These are phyloP conservation scores for Pleurotus cornucopiae DNA, from an alignment of 768 basidiomycete genomes.

Conservation along the genomic window DNA sequence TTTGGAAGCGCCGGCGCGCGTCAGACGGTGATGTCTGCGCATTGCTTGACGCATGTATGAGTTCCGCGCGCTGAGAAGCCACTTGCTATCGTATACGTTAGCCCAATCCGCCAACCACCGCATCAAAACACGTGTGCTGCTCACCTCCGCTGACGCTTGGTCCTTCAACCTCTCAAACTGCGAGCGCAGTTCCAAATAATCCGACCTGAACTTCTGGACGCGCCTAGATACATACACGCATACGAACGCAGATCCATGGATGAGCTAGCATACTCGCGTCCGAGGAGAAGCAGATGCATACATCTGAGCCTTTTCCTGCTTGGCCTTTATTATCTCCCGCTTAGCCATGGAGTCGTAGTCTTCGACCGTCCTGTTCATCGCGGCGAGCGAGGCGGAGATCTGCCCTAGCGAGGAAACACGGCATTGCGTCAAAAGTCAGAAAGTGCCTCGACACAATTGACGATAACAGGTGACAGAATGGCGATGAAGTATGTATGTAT, in stretches of 20 bases:
- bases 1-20: constrained; percentile 64
- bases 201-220: constrained; percentile 85
- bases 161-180: constrained; percentile 80
- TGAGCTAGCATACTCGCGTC: background rate
- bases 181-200: constrained; percentile 76
- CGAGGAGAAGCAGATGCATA: constrained; percentile 21
- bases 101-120: too few species aligned
- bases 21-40: constrained; percentile 40
- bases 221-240: constrained; percentile 48
- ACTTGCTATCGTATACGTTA: constrained; percentile 39
- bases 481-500: too few species aligned
- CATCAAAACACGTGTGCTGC: constrained; percentile 11
- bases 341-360: constrained; percentile 97
- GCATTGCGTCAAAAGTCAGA: constrained; percentile 4
- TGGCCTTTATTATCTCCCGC: constrained; percentile 93
- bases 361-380: constrained; percentile 90
- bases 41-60: constrained; percentile 39
- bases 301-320: constrained; percentile 95
- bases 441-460: too few species aligned
- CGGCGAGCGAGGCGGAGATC: constrained; percentile 95
- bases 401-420: constrained; percentile 63
- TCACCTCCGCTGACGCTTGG: constrained; percentile 47
- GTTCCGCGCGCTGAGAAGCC: constrained; percentile 56
- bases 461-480: too few species aligned
- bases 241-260: too few species aligned